Evolutionary conservation across 148 eudicot genomes (phyloP), one percentile per base, ranked within the genome.

Genomic region (Gaultheria prostrata): DNA sequence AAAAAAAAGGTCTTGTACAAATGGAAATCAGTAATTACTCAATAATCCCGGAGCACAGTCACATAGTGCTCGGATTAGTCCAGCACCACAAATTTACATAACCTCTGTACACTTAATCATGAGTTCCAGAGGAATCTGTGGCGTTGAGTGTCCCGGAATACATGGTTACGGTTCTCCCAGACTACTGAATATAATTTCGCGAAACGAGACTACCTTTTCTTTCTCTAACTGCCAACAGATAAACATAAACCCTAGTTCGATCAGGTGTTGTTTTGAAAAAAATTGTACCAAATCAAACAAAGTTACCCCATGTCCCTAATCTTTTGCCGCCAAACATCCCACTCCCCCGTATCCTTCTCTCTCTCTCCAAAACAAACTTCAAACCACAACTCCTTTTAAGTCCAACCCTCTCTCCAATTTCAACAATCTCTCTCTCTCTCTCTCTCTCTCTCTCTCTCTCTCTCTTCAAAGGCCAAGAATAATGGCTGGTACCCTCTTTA

Each of bases 311-410:
- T 3, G 35, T 71, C 51, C 84, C 84, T 35, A 24, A 35, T 20
- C 43, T 74, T 6, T 71, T 82, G 84, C 78, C 77, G 78, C 78
- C 76, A 49, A 20, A 20, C 46, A 49, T 2, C 77, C 76, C 30
- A 61, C 2, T 28, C 56, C 26, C 1, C 46, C 33, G 12, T 39
- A 35, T 17, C 54, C 20, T n/a, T 65, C 76, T 81, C 83, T 65
- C 77, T 70, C 83, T 70, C 83, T 32, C 83, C 74, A 9, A 45
- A 81, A 81, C 83, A 18, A 67, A 81, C 61, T 81, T 49, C 28
- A 70, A 81, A 80, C 1, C 14, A 13, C 56, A 59, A 24, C n/a
- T 46, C 20, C 6, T 32, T 10, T 61, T 14, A 67, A 67, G 76
- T 26, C 74, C 82, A 80, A 7, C 28, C 33, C 15, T 11, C 32